Percentiles rank a stretch among this genome's conserved stretches.
phyloP scores from a whole-genome alignment of 805 yeast species.

The Starmerella etchellsii region DNA sequence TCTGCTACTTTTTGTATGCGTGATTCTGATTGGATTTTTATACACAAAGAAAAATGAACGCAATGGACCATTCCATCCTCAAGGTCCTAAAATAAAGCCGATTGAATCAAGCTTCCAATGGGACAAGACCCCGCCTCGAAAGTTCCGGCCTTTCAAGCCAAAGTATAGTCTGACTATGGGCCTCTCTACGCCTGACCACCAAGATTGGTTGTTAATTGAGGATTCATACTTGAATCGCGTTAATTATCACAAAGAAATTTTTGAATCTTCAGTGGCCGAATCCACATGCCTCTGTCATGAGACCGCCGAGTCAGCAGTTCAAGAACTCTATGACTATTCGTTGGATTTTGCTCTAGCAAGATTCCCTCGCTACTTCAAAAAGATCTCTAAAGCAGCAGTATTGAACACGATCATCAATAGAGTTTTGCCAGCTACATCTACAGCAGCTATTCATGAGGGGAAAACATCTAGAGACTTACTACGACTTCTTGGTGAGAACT shows the following conservation, averaged over 20 bases:
- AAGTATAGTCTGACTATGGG: slow-evolving; percentile 54
- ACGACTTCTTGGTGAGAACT: slow-evolving; percentile 22
- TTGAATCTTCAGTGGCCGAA: slow-evolving; percentile 19
- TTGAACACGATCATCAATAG: slow-evolving; percentile 7
- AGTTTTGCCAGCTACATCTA: slow-evolving; percentile 4
- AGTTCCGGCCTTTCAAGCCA: slow-evolving; percentile 45
- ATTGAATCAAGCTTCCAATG: slow-evolving; percentile 1
- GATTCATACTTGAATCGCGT: slow-evolving; percentile 41
- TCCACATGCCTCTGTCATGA: slow-evolving; percentile 4
- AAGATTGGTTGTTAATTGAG: slow-evolving; percentile 51
- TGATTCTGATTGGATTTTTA: too few species aligned
- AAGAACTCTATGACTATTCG: slow-evolving; percentile 38
- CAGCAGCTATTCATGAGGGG: slow-evolving; percentile 1
- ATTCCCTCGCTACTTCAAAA: slow-evolving; percentile 41
- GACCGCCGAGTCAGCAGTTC: slow-evolving; percentile 25
- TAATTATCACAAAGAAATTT: slow-evolving; percentile 29
- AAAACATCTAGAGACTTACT: slow-evolving; percentile 1
- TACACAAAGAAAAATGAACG: too few species aligned
- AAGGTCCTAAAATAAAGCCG: slow-evolving; percentile 1
- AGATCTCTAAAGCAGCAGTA: slow-evolving; percentile 11
- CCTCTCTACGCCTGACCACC: slow-evolving; percentile 35
- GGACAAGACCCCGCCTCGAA: slow-evolving; percentile 1
- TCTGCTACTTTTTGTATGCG: too few species aligned
- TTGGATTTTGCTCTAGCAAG: slow-evolving; percentile 32
- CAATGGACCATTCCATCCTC: background rate